phyloP scores from a whole-genome alignment of 139 green algal genomes.

The Chlorokybus atmophyticus region DNA sequence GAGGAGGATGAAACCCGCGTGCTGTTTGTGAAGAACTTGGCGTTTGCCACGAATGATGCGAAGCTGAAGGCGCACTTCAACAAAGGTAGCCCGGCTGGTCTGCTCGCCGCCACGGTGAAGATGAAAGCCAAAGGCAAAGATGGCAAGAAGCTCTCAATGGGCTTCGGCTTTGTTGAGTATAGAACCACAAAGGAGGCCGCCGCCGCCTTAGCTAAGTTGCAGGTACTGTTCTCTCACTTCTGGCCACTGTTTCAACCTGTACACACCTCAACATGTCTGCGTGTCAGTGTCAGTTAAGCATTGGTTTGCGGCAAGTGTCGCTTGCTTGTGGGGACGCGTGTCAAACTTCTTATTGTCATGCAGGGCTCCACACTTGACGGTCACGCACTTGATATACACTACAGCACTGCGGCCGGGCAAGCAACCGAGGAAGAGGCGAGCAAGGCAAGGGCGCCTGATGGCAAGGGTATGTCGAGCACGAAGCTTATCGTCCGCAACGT shows the following conservation, averaged over 20 bases:
- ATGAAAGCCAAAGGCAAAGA: constrained; percentile 27
- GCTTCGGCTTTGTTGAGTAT: constrained; percentile 61
- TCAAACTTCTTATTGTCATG: too few relatives aligned
- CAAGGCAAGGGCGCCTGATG: too few relatives aligned
- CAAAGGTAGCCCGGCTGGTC: not conserved
- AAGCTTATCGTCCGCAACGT: constrained; percentile 96
- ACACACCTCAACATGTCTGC: too few relatives aligned
- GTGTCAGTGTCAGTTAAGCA: too few relatives aligned
- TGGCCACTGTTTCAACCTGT: too few relatives aligned
- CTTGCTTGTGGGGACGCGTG: too few relatives aligned
- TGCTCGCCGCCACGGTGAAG: not conserved
- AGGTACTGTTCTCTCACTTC: too few relatives aligned
- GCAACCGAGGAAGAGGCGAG: too few relatives aligned
- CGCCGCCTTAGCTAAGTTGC: constrained; percentile 44
- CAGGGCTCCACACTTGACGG: constrained; percentile 71
- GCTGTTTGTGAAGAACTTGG: constrained; percentile 90
- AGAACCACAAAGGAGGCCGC: constrained; percentile 45
- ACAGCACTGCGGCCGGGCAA: too few relatives aligned
- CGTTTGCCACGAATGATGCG: constrained; percentile 63
- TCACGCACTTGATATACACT: constrained; percentile 58
- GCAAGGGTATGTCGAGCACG: constrained; percentile 11
- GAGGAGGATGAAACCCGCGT: constrained; percentile 4
- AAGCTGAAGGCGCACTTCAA: constrained; percentile 58
- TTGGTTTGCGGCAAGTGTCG: too few relatives aligned
- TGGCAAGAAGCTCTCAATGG: constrained; percentile 30